Percentiles rank a stretch among this genome's conserved stretches.
phyloP scores from a whole-genome alignment of 257 asterid genomes.

The Euphrasia confusa region DNA sequence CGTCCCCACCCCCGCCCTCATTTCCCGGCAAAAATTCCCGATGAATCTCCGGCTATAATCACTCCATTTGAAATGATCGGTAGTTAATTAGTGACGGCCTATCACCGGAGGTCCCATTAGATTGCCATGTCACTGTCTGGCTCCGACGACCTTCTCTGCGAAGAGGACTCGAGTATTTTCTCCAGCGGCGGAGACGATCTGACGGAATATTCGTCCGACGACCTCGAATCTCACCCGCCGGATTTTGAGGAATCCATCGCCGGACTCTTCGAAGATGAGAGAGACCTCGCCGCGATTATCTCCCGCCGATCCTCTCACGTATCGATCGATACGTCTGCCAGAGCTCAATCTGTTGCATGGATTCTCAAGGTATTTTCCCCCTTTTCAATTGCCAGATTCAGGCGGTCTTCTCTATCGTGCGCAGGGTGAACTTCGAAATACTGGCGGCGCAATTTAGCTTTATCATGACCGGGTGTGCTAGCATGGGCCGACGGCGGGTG shows the following conservation, averaged over 20 bases:
- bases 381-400: background rate
- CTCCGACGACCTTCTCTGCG: conserved; percentile 81
- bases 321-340: conserved; percentile 49
- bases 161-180: conserved; percentile 26
- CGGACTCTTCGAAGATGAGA: conserved; percentile 64
- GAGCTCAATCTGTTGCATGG: conserved; percentile 77
- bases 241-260: conserved; percentile 62
- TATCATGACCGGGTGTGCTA: background rate
- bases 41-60: conserved; percentile 38
- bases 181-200: background rate
- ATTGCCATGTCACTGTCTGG: conserved; percentile 65
- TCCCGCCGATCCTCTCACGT: conserved; percentile 35
- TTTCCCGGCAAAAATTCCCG: conserved; percentile 50
- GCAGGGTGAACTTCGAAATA: conserved; percentile 13
- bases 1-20: conserved; percentile 17
- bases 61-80: conserved; percentile 29
- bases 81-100: conserved; percentile 50
- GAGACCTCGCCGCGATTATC: conserved; percentile 31
- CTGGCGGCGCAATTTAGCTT: conserved; percentile 12
- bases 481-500: conserved; percentile 1
- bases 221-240: conserved; percentile 36
- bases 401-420: conserved; percentile 20
- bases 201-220: conserved; percentile 69
- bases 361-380: conserved; percentile 65
- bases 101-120: conserved; percentile 22